A percentile compares a stretch with the other conserved stretches of the same genome.
Evolutionary conservation across 2,329 filamentous ascomycete genomes (phyloP).

Genomic region (Epichloe baconii): DNA sequence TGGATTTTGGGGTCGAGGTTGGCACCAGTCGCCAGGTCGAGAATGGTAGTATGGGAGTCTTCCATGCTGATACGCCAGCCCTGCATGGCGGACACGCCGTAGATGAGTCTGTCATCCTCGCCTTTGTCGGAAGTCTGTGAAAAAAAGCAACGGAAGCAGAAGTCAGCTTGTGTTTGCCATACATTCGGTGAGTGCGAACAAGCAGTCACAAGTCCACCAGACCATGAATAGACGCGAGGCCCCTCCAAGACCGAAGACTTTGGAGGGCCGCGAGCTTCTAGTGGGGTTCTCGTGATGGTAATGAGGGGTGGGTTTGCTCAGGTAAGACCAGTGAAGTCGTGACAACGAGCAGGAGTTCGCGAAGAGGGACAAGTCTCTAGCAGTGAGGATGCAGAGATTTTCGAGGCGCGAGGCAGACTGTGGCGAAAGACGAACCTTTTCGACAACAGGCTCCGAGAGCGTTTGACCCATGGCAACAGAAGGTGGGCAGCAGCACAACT

Average conservation of each 20-base stretch:
- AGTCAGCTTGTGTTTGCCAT: constrained; percentile 13
- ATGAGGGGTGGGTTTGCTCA: neutral
- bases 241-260: neutral
- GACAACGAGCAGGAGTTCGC: neutral
- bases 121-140: constrained; percentile 71
- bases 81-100: constrained; percentile 96
- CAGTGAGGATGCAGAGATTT: neutral
- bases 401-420: neutral
- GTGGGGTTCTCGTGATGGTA: constrained; percentile 1
- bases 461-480: constrained; percentile 78
- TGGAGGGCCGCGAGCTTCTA: neutral
- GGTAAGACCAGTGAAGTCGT: neutral
- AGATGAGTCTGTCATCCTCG: constrained; percentile 85
- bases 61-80: constrained; percentile 99
- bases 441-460: constrained; percentile 94
- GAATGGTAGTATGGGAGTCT: constrained; percentile 79
- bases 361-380: neutral
- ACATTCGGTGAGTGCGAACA: neutral
- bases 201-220: neutral
- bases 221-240: neutral
- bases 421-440: constrained; percentile 57
- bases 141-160: constrained; percentile 3
- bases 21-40: constrained; percentile 59
- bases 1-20: constrained; percentile 46
- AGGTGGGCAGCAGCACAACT: constrained; percentile 15